These are phyloP conservation scores for Ustilago lituana DNA, from an alignment of 1,284 basidiomycete species.

Conservation along the genomic window DNA sequence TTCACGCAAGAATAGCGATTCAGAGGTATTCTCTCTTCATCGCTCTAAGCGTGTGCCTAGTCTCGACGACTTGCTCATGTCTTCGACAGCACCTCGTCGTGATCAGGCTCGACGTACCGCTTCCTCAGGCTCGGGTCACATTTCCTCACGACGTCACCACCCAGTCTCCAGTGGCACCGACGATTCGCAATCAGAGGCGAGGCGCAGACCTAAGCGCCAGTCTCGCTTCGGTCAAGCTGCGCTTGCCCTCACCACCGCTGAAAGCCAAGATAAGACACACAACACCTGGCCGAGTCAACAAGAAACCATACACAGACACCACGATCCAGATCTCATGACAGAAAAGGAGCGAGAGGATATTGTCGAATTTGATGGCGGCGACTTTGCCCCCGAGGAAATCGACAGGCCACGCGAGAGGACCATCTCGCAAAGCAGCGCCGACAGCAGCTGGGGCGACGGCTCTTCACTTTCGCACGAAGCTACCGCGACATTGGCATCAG, in stretches of 20 bases:
- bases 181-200: slow-evolving; percentile 8
- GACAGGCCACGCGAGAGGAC: slow-evolving; percentile 20
- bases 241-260: slow-evolving; percentile 11
- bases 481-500: slow-evolving; percentile 2
- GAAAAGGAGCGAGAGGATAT: slow-evolving; percentile 48
- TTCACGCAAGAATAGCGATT: slow-evolving; percentile 33
- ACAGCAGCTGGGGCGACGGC: slow-evolving; percentile 35
- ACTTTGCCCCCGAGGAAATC: slow-evolving; percentile 41
- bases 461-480: slow-evolving; percentile 25
- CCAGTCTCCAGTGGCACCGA: slow-evolving; percentile 20
- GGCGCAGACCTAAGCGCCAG: slow-evolving; percentile 20
- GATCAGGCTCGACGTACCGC: slow-evolving; percentile 11
- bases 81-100: slow-evolving; percentile 25
- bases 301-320: slow-evolving; percentile 4
- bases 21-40: slow-evolving; percentile 11
- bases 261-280: background rate
- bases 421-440: slow-evolving; percentile 30
- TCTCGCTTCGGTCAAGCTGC: slow-evolving; percentile 15
- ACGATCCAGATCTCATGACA: slow-evolving; percentile 42
- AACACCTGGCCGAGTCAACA: slow-evolving; percentile 5
- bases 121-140: slow-evolving; percentile 10
- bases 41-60: slow-evolving; percentile 30
- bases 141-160: background rate
- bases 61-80: slow-evolving; percentile 32
- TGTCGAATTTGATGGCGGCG: slow-evolving; percentile 46